A percentile compares a stretch with the other conserved stretches of the same genome.
These are phyloP conservation scores for Akanthomyces uredinophilus DNA, from an alignment of 2,329 filamentous ascomycete species.

Conservation along the genomic window DNA sequence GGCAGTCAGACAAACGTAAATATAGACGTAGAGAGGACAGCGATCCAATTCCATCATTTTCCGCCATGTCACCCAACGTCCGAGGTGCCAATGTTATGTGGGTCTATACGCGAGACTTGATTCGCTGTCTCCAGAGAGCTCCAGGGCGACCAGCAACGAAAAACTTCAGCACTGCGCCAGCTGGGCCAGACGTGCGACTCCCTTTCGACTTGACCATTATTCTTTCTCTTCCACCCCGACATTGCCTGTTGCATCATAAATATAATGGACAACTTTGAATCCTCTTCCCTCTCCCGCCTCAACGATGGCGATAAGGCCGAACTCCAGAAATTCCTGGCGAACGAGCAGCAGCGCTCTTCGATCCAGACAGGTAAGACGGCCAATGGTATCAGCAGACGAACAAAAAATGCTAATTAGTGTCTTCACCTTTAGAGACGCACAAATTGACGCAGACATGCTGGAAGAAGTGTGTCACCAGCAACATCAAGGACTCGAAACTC, in stretches of 20 bases:
- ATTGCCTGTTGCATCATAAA: not conserved
- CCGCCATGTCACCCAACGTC: not conserved
- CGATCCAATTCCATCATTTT: not conserved
- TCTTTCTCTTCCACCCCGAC: not conserved
- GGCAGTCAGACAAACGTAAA: not conserved
- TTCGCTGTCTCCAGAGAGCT: constrained; percentile 1
- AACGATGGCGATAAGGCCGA: constrained; percentile 79
- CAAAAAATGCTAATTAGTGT: constrained; percentile 15
- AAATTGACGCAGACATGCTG: constrained; percentile 73
- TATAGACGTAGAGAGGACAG: not conserved
- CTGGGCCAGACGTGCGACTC: not conserved
- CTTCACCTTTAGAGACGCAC: constrained; percentile 42
- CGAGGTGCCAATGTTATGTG: not conserved
- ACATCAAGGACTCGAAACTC: constrained; percentile 66
- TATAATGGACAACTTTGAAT: constrained; percentile 39
- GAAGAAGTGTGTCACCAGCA: constrained; percentile 82
- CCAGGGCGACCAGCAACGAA: not conserved
- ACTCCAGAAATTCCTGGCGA: constrained; percentile 77
- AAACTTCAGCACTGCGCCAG: not conserved
- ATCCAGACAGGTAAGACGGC: constrained; percentile 52
- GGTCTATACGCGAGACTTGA: not conserved
- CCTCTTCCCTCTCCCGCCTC: constrained; percentile 67
- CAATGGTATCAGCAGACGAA: not conserved
- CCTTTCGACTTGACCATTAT: not conserved
- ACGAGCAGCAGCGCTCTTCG: constrained; percentile 79